Base-by-base conservation (phyloP, 2,329 filamentous ascomycete genomes). In the Beauveria rudraprayagi region DNA sequence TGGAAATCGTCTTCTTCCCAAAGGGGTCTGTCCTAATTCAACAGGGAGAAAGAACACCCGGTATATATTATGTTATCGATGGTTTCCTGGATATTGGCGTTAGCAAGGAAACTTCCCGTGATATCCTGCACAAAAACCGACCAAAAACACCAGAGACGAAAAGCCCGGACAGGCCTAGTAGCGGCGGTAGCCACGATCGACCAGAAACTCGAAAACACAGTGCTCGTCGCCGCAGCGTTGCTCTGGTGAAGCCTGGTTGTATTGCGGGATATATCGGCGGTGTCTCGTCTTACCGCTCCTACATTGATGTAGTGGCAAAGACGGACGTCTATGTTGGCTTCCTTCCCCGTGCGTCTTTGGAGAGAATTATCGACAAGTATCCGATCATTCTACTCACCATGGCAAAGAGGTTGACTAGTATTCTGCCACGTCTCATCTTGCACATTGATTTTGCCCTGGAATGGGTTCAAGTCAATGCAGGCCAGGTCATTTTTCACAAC, bases 251-350 rank as follows among this genome's bases (percentile, higher is more conserved):
- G 70, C 94, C 94, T 3, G 94, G 94, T 55, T 92, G 92, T 0
- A 82, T 99, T 41, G 93, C 94, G 57, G 95, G 94, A 0, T 99
- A 99, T 68, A 86, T 97, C 37, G 92, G 94, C 5, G 94, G 92
- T 0, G 88, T 99, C 19, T 96, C 94, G 2, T 96, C 92, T 0
- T 96, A 97, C 71, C 82, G 94, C 28, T 99, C 94, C 0, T 97
- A 97, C 70, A 94, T 96, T 22, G 93, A 97, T 70, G 92, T 99
- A 1, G 89, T 93, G 43, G 95, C 94, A 3, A 97, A 97, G 76
- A 99, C 95, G 0, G 94, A 99, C 74, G 94, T 97, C 2, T 97
- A 97, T 69, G 94, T 99, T 16, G 94, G 94, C 1, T 99, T 99
- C 66, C 77, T 99, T 14, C 94, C 94, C 0, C 83, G 92, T 34